Conservation (phyloP, 306 rosid genomes). For the Trifolium repens region DNA sequence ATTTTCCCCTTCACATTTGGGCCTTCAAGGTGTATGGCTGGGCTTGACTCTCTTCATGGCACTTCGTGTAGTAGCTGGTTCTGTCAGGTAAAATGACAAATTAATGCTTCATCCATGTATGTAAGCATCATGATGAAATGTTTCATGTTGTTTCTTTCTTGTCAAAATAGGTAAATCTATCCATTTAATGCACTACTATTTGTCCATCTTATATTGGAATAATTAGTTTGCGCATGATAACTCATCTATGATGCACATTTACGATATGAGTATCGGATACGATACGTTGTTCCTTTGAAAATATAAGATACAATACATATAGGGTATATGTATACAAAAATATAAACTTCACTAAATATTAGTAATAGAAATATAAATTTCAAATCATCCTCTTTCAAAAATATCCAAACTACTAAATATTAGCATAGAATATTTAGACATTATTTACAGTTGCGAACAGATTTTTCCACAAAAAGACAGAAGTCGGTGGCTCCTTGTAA, state of each 20-base stretch:
- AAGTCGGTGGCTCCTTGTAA: no score
- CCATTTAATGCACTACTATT: background rate
- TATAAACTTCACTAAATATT: no score
- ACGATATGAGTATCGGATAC: no score
- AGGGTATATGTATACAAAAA: no score
- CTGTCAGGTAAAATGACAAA: slow-evolving; percentile 58
- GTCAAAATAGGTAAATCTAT: slow-evolving; percentile 17
- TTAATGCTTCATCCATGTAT: slow-evolving; percentile 9
- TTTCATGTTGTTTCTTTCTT: slow-evolving; percentile 21
- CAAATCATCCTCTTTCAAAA: no score
- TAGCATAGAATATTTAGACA: no score
- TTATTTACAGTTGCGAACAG: no score
- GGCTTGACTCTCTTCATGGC: slow-evolving; percentile 89
- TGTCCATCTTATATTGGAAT: slow-evolving; percentile 24
- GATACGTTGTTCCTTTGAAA: no score
- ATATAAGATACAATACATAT: no score
- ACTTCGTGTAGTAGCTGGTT: slow-evolving; percentile 75
- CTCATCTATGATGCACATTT: background rate
- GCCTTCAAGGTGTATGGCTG: slow-evolving; percentile 88
- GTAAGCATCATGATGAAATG: slow-evolving; percentile 1
- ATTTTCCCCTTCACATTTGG: slow-evolving; percentile 59
- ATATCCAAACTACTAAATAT: no score
- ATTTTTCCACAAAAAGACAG: no score
- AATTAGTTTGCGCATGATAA: slow-evolving; percentile 23
- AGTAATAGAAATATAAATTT: no score